Conservation (phyloP, 2,329 filamentous ascomycete genomes). For the Cryoendolithus antarcticus region DNA sequence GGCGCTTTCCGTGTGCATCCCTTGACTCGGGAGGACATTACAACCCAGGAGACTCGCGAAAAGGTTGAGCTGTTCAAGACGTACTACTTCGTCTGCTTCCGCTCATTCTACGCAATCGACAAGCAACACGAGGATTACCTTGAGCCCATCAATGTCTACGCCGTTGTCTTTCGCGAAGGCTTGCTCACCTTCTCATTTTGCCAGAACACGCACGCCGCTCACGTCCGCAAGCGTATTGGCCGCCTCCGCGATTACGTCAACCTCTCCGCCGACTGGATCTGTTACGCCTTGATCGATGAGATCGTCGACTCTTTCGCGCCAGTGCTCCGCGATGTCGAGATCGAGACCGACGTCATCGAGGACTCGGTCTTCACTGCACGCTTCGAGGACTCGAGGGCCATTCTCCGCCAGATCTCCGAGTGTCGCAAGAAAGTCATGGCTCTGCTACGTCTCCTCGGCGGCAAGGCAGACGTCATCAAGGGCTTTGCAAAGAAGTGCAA, state of each 20-base stretch:
- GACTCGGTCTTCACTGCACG: conserved; percentile 90
- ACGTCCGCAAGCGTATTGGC: conserved; percentile 83
- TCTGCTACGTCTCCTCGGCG: conserved; percentile 80
- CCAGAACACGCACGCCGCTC: conserved; percentile 72
- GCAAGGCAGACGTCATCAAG: conserved; percentile 96
- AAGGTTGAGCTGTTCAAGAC: conserved; percentile 96
- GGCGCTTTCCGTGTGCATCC: conserved; percentile 94
- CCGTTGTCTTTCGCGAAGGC: conserved; percentile 90
- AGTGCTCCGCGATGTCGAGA: conserved; percentile 73
- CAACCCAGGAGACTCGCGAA: conserved; percentile 87
- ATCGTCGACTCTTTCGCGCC: conserved; percentile 95
- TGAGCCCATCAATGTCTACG: conserved; percentile 92
- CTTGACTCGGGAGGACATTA: conserved; percentile 90
- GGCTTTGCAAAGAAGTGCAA: conserved; percentile 98
- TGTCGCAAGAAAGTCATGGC: conserved; percentile 92
- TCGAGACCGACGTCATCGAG: conserved; percentile 84
- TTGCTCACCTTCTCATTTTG: conserved; percentile 90
- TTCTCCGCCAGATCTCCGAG: conserved; percentile 77
- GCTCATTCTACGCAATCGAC: conserved; percentile 78
- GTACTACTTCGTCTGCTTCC: conserved; percentile 97
- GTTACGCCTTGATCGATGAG: conserved; percentile 95
- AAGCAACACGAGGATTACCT: conserved; percentile 70
- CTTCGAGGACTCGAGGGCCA: conserved; percentile 75
- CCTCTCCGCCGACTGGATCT: conserved; percentile 95
- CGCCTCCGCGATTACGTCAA: conserved; percentile 90